A percentile compares a stretch with the other conserved stretches of the same genome.
phyloP scores from a whole-genome alignment of 2,329 filamentous ascomycete species.

The Pseudogymnoascus sp. region DNA sequence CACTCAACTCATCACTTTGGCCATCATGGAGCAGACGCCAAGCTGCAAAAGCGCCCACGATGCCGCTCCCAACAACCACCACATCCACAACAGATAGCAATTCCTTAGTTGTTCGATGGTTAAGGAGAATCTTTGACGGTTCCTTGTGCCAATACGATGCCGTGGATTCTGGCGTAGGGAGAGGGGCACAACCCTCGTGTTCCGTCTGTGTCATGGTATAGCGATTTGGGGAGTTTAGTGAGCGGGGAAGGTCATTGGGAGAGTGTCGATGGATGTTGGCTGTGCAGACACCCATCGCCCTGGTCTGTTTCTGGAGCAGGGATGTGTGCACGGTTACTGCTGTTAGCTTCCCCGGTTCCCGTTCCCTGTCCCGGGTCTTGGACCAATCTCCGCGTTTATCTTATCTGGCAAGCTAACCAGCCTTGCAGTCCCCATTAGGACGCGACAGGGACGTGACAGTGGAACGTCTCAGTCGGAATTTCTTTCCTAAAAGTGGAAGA shows the following conservation, averaged over 20 bases:
- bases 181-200: constrained; percentile 17
- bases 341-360: background rate
- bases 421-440: background rate
- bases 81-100: constrained; percentile 59
- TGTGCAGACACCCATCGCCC: background rate
- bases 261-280: background rate
- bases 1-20: constrained; percentile 26
- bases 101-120: constrained; percentile 58
- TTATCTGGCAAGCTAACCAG: background rate
- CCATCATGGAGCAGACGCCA: constrained; percentile 47
- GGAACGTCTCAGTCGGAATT: background rate
- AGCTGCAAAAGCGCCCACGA: constrained; percentile 67
- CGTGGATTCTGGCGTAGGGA: constrained; percentile 56
- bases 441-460: background rate
- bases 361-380: background rate
- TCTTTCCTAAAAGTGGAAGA: background rate
- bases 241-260: background rate
- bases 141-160: constrained; percentile 67
- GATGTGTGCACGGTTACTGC: background rate
- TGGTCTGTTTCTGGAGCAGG: background rate
- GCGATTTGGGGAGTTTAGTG: background rate
- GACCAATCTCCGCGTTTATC: background rate
- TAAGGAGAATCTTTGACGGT: constrained; percentile 55
- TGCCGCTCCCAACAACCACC: constrained; percentile 67
- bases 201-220: constrained; percentile 2